Evolutionary conservation across 768 basidiomycete genomes (phyloP), one percentile per base, ranked within the genome.

Genomic region (Suillus ampliporus): DNA sequence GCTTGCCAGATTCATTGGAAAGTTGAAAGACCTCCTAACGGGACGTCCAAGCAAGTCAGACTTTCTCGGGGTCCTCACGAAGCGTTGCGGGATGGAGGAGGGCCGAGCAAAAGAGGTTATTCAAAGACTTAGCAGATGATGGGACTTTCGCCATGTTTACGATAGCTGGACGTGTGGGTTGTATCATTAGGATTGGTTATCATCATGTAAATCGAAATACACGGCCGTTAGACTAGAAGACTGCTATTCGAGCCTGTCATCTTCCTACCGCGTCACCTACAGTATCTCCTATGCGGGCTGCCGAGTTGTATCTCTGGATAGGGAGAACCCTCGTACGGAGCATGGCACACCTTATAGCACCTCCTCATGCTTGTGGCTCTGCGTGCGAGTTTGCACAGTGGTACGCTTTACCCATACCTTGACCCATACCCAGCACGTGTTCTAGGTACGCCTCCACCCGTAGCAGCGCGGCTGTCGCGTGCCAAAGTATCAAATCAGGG

Each of bases 11-110:
- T 51, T 51, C 28, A n/a, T 51, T 19, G 50, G 50, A 31, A 51
- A 51, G 50, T 31, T 51, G 50, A 51, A 51, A 7, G 50, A 51
- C 28, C 19, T 51, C 19, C 31, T 51, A 14, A 34, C 50, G 6
- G 50, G 50, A 11, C 50, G 50, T 51, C 50, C 50, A n/a, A 51
- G 50, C 19, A 51, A 51, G 19, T 51, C 50, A n/a, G 50, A 51
- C 31, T 1, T 34, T n/a, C 3, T 34, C 17, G 50, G 19, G 5
- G 50, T 51, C 50, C 50, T 51, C 50, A 51, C 50, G 50, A 51
- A 51, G 50, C 50, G 50, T 11, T 51, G 50, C 28, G 31, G 50
- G 31, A 51, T 51, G 50, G 50, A 51, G 11, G 31, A 34, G 31
- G 34, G 11, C 50, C 50, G 31, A n/a, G 50, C 50, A 11, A 51